These are phyloP conservation scores for Barnettozyma populi DNA, from an alignment of 805 yeast species.

Conservation along the genomic window DNA sequence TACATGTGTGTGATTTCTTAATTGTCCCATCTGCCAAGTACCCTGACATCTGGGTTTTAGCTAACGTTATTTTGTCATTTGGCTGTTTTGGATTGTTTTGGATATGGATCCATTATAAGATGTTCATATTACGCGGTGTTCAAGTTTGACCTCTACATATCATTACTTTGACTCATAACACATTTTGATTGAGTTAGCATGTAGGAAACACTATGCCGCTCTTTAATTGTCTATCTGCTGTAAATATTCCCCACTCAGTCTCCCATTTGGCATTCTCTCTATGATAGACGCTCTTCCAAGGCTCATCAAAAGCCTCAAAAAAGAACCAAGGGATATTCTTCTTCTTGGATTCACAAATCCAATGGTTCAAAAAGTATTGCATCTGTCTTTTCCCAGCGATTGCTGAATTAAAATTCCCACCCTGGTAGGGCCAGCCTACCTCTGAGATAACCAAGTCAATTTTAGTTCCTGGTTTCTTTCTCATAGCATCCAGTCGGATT, in stretches of 20 bases:
- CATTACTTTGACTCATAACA: background rate
- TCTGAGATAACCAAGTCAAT: conserved; percentile 44
- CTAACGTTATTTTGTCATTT: conserved; percentile 69
- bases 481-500: conserved; percentile 21
- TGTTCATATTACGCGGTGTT: conserved; percentile 22
- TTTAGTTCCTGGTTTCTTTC: conserved; percentile 19
- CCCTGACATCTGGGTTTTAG: conserved; percentile 85
- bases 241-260: conserved; percentile 66
- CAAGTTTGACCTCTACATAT: background rate
- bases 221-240: conserved; percentile 42
- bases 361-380: conserved; percentile 44
- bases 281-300: conserved; percentile 56
- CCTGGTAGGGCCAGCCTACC: conserved; percentile 69
- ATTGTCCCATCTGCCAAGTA: conserved; percentile 49
- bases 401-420: conserved; percentile 44
- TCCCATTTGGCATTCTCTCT: conserved; percentile 52
- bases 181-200: conserved; percentile 3
- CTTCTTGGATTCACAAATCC: conserved; percentile 43
- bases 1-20: conserved; percentile 51
- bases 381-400: conserved; percentile 40
- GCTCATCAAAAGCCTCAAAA: conserved; percentile 70
- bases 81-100: conserved; percentile 71
- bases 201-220: conserved; percentile 36
- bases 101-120: conserved; percentile 71
- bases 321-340: conserved; percentile 42